Evolutionary conservation across 306 rosid genomes (phyloP).

Genomic region (Glycine latifolia): DNA sequence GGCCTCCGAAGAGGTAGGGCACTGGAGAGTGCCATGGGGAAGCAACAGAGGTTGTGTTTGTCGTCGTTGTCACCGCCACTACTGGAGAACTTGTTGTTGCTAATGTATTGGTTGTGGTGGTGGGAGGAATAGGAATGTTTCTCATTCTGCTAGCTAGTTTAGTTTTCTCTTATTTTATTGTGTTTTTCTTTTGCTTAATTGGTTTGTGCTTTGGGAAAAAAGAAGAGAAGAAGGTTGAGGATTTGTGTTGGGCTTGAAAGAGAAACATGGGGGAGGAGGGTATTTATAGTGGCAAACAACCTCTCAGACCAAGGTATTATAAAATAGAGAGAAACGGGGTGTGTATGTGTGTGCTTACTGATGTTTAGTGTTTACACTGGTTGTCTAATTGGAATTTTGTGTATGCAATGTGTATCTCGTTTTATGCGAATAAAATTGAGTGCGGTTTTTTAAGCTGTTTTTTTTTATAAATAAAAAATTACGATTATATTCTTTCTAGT

Average conservation of each 20-base stretch:
- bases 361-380: no score
- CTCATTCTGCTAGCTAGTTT: neutral
- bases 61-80: neutral
- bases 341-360: neutral
- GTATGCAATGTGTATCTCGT: no score
- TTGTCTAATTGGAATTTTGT: no score
- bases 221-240: neutral
- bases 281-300: neutral
- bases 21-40: constrained; percentile 83
- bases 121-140: neutral
- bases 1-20: constrained; percentile 84
- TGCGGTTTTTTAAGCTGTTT: no score
- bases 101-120: neutral
- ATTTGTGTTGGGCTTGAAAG: neutral
- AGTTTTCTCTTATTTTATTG: neutral
- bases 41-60: neutral
- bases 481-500: no score
- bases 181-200: neutral
- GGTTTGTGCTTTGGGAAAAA: neutral
- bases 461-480: no score
- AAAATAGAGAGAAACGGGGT: neutral
- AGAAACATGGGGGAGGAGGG: neutral
- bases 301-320: neutral
- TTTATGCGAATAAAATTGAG: no score
- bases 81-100: neutral